These are phyloP conservation scores for Suhomyces tanzawaensis DNA, from an alignment of 805 yeast species.

Conservation along the genomic window DNA sequence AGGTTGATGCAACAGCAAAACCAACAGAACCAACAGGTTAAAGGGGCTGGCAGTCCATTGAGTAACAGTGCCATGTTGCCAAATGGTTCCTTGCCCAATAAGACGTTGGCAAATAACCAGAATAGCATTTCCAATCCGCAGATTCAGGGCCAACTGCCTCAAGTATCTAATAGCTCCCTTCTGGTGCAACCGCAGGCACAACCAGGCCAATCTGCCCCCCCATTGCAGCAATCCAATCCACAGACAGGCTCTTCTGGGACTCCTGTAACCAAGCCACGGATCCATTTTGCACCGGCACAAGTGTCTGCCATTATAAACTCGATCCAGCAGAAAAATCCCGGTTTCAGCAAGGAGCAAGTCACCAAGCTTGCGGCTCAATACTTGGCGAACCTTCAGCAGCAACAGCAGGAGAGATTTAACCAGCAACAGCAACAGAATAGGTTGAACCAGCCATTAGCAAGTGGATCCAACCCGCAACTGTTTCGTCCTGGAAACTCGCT, in stretches of 20 bases:
- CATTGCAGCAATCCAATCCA: conserved; percentile 1
- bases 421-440: conserved; percentile 10
- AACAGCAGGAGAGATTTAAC: conserved; percentile 39
- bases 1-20: conserved; percentile 46
- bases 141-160: background rate
- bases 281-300: conserved; percentile 57
- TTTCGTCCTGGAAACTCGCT: conserved; percentile 3
- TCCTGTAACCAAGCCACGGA: conserved; percentile 25
- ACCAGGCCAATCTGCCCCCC: conserved; percentile 1
- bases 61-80: conserved; percentile 5
- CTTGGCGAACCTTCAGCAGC: conserved; percentile 55
- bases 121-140: background rate
- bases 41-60: conserved; percentile 1
- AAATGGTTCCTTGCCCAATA: conserved; percentile 2
- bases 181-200: conserved; percentile 2
- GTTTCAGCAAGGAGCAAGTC: conserved; percentile 59
- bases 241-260: conserved; percentile 1
- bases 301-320: conserved; percentile 63
- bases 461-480: conserved; percentile 3
- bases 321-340: conserved; percentile 65
- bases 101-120: conserved; percentile 1
- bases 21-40: conserved; percentile 19
- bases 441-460: conserved; percentile 14
- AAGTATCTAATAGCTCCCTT: conserved; percentile 1
- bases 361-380: conserved; percentile 65